Evolutionary conservation across 2,329 filamentous ascomycete genomes (phyloP).

Genomic region (Onygena corvina): DNA sequence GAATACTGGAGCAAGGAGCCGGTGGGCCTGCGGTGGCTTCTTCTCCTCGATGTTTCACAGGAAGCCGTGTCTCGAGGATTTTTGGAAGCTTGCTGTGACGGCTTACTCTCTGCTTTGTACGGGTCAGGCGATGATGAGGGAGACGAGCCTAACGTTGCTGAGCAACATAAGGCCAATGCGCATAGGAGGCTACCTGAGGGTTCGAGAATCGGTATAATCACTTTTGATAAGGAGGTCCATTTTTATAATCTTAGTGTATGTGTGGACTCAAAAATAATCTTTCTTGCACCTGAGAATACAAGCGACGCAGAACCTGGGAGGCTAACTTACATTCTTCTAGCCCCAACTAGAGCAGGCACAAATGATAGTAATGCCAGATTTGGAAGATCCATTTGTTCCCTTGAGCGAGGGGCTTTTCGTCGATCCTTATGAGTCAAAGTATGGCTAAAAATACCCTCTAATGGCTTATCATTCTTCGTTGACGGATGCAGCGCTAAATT

Average conservation of each 20-base stretch:
- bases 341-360: conserved; percentile 72
- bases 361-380: conserved; percentile 96
- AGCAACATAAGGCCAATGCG: conserved; percentile 42
- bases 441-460: conserved; percentile 19
- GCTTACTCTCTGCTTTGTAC: conserved; percentile 75
- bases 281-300: conserved; percentile 9
- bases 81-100: conserved; percentile 78
- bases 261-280: conserved; percentile 18
- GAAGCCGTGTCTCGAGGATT: conserved; percentile 87
- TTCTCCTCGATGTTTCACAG: conserved; percentile 85
- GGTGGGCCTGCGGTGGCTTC: conserved; percentile 74
- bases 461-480: not conserved
- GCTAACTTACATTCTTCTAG: conserved; percentile 34
- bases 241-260: conserved; percentile 89
- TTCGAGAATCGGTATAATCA: conserved; percentile 85
- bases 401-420: conserved; percentile 87
- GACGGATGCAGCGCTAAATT: conserved; percentile 20
- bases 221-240: conserved; percentile 91
- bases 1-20: conserved; percentile 98
- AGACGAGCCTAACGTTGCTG: conserved; percentile 15
- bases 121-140: conserved; percentile 44
- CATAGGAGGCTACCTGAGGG: conserved; percentile 56
- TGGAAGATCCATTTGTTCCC: conserved; percentile 92
- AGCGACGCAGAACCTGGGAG: conserved; percentile 11
- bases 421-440: conserved; percentile 80